phyloP scores from a whole-genome alignment of 148 eudicot species.

The Vaccinium darrowii region DNA sequence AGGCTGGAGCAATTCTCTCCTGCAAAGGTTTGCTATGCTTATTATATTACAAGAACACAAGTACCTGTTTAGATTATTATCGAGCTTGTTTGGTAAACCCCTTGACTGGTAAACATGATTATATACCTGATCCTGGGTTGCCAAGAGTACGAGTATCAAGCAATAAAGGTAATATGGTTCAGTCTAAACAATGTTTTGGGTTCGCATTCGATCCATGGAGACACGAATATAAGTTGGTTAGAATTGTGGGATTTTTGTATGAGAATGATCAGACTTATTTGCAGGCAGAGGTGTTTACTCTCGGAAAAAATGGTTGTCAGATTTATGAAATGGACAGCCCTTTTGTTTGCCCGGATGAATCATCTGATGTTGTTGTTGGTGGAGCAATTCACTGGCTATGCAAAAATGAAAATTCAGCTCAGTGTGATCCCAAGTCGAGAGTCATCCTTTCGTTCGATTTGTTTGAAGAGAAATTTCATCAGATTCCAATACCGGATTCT shows the following conservation, averaged over 20 bases:
- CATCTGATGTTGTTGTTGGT: background rate
- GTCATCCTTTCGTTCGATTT: background rate
- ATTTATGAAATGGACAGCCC: background rate
- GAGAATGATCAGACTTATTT: background rate
- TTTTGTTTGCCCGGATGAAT: background rate
- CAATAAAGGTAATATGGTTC: background rate
- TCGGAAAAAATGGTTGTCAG: background rate
- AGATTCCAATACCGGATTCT: background rate
- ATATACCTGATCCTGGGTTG: no score
- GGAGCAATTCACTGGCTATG: background rate
- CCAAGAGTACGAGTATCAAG: background rate
- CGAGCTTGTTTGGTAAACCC: no score
- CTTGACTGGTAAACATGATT: no score
- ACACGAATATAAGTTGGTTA: no score
- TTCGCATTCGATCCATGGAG: no score
- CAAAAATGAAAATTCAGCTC: background rate
- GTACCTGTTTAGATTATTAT: no score
- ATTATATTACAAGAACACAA: no score
- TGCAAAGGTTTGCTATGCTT: no score
- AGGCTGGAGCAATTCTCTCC: background rate
- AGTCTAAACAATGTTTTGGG: background rate
- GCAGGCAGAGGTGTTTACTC: background rate
- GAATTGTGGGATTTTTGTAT: no score
- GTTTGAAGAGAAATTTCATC: background rate
- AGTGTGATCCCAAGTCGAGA: background rate